These are phyloP conservation scores for Botrytis fabae DNA, from an alignment of 2,329 filamentous ascomycete genomes.

Conservation along the genomic window DNA sequence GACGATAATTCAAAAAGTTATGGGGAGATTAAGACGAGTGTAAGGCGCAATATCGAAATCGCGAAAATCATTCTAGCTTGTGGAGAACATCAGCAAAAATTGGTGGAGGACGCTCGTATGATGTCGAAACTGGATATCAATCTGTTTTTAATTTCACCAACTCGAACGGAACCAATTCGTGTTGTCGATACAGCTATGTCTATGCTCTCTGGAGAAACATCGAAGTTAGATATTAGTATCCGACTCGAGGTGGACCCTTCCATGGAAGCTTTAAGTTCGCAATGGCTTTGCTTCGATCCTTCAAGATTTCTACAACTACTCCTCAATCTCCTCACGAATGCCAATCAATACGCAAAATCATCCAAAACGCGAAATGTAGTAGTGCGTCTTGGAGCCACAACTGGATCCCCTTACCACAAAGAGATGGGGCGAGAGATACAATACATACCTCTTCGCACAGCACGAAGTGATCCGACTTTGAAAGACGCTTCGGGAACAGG, in stretches of 20 bases:
- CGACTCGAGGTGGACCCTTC: not conserved
- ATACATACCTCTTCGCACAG: constrained; percentile 6
- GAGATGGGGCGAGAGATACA: constrained; percentile 1
- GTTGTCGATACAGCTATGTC: constrained; percentile 4
- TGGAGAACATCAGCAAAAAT: not conserved
- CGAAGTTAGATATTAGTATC: not conserved
- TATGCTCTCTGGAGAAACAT: constrained; percentile 8
- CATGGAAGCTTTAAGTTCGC: not conserved
- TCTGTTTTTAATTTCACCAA: not conserved
- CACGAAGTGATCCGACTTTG: not conserved
- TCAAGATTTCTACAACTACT: constrained; percentile 13
- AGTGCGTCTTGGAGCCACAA: not conserved
- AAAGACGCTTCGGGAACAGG: not conserved
- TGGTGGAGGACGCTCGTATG: not conserved
- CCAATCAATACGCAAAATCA: not conserved
- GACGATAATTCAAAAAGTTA: not conserved
- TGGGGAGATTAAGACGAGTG: not conserved
- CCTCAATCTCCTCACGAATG: constrained; percentile 1
- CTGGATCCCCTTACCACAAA: constrained; percentile 1
- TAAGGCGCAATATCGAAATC: not conserved
- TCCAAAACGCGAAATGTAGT: not conserved
- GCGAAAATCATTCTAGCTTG: not conserved
- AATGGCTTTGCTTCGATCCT: constrained; percentile 2
- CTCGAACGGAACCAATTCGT: not conserved
- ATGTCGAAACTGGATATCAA: not conserved